Conservation (phyloP, 2,329 filamentous ascomycete genomes). For the Beauveria asiatica region DNA sequence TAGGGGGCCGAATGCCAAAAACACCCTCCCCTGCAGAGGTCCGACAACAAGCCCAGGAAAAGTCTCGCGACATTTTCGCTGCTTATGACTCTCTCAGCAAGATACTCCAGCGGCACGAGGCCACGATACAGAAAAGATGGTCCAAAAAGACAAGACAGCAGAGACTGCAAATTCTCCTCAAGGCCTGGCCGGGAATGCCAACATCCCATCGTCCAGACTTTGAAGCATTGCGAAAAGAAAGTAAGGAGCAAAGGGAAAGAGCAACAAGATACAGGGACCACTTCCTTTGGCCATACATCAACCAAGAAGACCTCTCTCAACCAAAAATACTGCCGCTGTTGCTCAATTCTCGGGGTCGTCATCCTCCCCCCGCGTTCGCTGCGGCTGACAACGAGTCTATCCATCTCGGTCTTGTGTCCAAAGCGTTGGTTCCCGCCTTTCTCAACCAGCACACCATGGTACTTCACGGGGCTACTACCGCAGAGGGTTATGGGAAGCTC, state of each 20-base stretch:
- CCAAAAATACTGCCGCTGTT: constrained; percentile 38
- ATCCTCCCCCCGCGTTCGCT: constrained; percentile 39
- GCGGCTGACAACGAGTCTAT: constrained; percentile 31
- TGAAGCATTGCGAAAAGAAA: constrained; percentile 22
- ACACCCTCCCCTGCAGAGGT: constrained; percentile 8
- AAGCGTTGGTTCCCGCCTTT: constrained; percentile 19
- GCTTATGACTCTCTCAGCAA: constrained; percentile 26
- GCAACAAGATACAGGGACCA: constrained; percentile 18
- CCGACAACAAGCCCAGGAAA: constrained; percentile 11
- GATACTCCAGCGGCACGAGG: constrained; percentile 42
- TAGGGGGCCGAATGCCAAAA: background rate
- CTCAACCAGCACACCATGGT: constrained; percentile 27
- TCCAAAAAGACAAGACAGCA: constrained; percentile 41
- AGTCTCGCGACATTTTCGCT: background rate
- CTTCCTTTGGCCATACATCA: constrained; percentile 47
- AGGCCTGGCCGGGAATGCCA: constrained; percentile 43
- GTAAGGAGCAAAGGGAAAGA: constrained; percentile 10
- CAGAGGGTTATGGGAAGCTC: constrained; percentile 28
- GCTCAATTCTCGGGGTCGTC: constrained; percentile 41
- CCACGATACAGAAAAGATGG: constrained; percentile 45
- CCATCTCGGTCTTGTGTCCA: constrained; percentile 20
- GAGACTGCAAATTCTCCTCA: constrained; percentile 35
- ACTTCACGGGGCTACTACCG: constrained; percentile 20
- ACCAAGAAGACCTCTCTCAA: constrained; percentile 44
- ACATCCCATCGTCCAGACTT: constrained; percentile 44